Evolutionary conservation across 164 flowering plant species (phyloP), one percentile per base, ranked within the genome.

Genomic region (Stephania japonica): DNA sequence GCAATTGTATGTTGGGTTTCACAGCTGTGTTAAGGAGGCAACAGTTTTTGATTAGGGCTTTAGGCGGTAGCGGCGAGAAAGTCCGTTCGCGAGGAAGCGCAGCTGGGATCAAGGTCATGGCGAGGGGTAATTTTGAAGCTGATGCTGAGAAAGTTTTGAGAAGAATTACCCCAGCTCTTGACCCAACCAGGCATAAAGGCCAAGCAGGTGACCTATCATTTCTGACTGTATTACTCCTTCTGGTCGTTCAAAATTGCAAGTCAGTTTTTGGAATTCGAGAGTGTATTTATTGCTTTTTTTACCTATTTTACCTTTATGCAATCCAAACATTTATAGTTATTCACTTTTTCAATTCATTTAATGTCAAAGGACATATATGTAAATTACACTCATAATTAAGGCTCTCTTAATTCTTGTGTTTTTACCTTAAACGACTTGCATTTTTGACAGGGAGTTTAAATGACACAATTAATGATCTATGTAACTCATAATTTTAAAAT

Each of bases 161-260:
- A 80, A 79, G 84, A 70, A 90, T 95, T 38, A 88, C 95, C 73
- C 99, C 98, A 0, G 18, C 72, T 0, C 90, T 95, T 76, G 94
- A 90, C 62, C 86, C 73, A 43, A 81, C 73, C 66, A 84, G 81
- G 68, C 87, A 95, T 75, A 95, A 95, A 83, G 99, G 99, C 79
- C 99, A 95, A 74, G 97, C 99, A 67, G 98, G 99, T 95, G 47
- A 77, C 74, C 69, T 53, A 44, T 65, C 19, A 38, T 7, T 56
- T 38, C 5, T 11, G 44, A 23, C 21, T 14, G 13, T n/a, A n/a
- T 68, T 68, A 13, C 53, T 10, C 9, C 1, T 68, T 68, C 4
- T 50, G 16, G n/a, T n/a, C n/a, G 59, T 50, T 50, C 19, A 50
- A 50, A 50, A n/a, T 50, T 12, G 59, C 1, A 12, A 12, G 59